Conservation (phyloP, 169 alveolate species). For the Toxoplasma gondii region DNA sequence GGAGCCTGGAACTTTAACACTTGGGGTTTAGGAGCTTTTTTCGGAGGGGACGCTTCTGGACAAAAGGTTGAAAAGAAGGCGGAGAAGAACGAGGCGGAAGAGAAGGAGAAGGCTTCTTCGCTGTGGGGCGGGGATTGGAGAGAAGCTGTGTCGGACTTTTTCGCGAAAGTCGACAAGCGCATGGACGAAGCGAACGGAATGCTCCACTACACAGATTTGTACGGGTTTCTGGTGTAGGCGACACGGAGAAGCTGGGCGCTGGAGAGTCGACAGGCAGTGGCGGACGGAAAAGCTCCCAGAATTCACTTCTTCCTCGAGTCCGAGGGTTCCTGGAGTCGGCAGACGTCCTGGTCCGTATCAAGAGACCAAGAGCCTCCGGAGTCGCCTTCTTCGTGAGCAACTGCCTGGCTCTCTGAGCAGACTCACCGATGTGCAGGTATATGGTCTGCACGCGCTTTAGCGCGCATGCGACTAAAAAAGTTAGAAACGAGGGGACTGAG, state of each 20-base stretch:
- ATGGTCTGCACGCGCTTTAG: no score
- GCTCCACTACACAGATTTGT: neutral
- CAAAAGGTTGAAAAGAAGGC: neutral
- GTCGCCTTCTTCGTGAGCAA: no score
- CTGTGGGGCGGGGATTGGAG: neutral
- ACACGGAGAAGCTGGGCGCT: neutral
- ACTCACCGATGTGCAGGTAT: no score
- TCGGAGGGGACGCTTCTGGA: neutral
- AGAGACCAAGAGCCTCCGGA: no score
- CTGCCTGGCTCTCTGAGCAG: no score
- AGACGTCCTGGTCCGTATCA: no score
- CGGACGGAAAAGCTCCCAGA: no score
- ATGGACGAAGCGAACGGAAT: neutral
- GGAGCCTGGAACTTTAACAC: constrained; percentile 10
- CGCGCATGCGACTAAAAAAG: no score
- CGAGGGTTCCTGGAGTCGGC: no score
- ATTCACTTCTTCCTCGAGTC: no score
- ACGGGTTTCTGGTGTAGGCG: neutral
- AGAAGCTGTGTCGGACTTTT: neutral
- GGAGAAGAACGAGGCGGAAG: neutral
- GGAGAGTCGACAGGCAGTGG: no score
- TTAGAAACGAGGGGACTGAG: no score
- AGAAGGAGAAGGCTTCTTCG: neutral
- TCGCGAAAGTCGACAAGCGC: neutral
- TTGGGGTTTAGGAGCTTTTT: constrained; percentile 4